Evolutionary conservation across 73 alveolate genomes (phyloP).

Genomic region (Blepharisma stoltei): DNA sequence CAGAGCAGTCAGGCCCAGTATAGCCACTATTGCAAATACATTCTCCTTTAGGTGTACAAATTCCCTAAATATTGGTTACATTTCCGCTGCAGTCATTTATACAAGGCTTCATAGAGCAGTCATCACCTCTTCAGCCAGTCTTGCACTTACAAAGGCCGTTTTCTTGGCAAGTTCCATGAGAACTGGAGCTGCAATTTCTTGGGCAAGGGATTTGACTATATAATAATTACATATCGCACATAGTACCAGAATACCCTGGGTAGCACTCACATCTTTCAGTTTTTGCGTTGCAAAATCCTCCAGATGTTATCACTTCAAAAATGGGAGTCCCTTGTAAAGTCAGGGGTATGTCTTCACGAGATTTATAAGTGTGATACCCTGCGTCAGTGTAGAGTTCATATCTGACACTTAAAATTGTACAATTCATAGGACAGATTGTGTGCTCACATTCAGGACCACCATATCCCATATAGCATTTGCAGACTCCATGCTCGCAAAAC

Average conservation of each 20-base stretch:
- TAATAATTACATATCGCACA: too few relatives aligned
- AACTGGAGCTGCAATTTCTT: too few relatives aligned
- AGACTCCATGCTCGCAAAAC: neutral
- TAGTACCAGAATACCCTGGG: neutral
- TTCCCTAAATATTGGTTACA: too few relatives aligned
- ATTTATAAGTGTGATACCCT: neutral
- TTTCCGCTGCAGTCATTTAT: too few relatives aligned
- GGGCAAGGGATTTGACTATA: too few relatives aligned
- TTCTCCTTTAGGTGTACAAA: too few relatives aligned
- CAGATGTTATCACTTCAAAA: neutral
- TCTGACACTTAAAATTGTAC: neutral
- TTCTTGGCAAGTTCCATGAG: too few relatives aligned
- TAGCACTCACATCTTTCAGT: constrained; percentile 1
- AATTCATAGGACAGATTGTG: constrained; percentile 4
- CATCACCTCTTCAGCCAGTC: too few relatives aligned
- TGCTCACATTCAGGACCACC: neutral
- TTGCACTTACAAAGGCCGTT: too few relatives aligned
- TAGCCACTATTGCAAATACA: too few relatives aligned
- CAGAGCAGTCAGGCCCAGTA: neutral
- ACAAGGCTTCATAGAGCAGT: too few relatives aligned
- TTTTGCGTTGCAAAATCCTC: neutral
- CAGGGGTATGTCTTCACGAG: constrained; percentile 21
- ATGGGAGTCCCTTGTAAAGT: neutral
- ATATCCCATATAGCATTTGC: constrained; percentile 23
- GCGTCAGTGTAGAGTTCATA: neutral